A percentile compares a stretch with the other conserved stretches of the same genome.
phyloP scores from a whole-genome alignment of 2,329 filamentous ascomycete genomes.

The Fusarium hostae region DNA sequence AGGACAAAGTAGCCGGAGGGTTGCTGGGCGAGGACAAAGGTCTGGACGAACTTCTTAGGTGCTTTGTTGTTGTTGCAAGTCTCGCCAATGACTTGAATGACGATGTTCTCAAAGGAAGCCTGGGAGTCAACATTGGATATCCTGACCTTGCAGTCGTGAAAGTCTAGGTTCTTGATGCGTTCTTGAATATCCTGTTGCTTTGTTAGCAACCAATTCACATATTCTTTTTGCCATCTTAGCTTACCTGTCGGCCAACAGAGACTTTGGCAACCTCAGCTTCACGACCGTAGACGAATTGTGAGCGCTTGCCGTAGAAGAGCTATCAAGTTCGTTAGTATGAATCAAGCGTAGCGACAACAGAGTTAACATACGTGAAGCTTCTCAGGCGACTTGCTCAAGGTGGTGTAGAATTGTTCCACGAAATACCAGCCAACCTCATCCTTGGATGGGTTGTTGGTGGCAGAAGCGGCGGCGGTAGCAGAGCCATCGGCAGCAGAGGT shows the following conservation, averaged over 20 bases:
- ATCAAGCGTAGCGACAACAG: background rate
- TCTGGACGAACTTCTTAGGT: constrained; percentile 96
- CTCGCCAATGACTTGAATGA: constrained; percentile 98
- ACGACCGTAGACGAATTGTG: constrained; percentile 91
- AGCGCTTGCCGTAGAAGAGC: constrained; percentile 97
- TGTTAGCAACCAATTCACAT: constrained; percentile 18
- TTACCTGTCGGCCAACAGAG: constrained; percentile 85
- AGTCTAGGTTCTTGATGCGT: constrained; percentile 90
- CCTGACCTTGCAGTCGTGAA: constrained; percentile 98
- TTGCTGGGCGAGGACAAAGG: constrained; percentile 95
- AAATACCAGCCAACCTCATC: constrained; percentile 99
- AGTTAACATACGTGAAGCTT: constrained; percentile 78
- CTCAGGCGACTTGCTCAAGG: constrained; percentile 91
- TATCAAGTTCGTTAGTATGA: constrained; percentile 45
- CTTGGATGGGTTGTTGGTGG: constrained; percentile 71
- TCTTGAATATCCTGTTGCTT: constrained; percentile 84
- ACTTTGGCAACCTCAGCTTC: constrained; percentile 91
- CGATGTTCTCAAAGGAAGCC: constrained; percentile 89
- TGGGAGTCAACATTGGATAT: constrained; percentile 98
- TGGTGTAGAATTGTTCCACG: constrained; percentile 99
- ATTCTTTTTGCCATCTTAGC: constrained; percentile 3
- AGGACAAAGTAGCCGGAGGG: constrained; percentile 97
- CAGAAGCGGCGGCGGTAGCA: constrained; percentile 45
- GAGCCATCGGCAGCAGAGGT: constrained; percentile 47
- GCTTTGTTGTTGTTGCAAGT: constrained; percentile 93